phyloP scores from a whole-genome alignment of 176 grass and related monocot genomes.

The Eremochloa ophiuroides region DNA sequence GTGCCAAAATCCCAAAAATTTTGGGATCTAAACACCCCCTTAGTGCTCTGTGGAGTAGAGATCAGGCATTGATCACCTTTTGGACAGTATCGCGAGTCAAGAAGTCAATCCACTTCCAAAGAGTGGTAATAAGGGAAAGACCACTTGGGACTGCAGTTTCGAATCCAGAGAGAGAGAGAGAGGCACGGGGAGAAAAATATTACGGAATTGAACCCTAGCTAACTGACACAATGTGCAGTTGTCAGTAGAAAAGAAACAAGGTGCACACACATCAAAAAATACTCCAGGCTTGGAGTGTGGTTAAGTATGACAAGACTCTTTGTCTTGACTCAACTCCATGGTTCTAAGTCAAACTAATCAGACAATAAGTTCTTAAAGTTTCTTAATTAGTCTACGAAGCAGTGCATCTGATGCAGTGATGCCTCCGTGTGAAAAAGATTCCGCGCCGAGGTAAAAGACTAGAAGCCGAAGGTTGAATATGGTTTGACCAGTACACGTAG shows the following conservation, averaged over 20 bases:
- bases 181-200: background rate
- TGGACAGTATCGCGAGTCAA: conserved; percentile 34
- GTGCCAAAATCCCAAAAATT: too few species aligned
- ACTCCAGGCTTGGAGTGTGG: conserved; percentile 22
- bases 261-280: conserved; percentile 44
- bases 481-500: conserved; percentile 23
- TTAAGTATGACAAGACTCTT: conserved; percentile 42
- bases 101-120: conserved; percentile 41
- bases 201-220: conserved; percentile 1
- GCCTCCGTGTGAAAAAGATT: conserved; percentile 15
- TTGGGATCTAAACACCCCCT: too few species aligned
- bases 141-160: conserved; percentile 11
- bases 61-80: conserved; percentile 21
- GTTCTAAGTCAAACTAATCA: conserved; percentile 45
- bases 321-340: conserved; percentile 32
- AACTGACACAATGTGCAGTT: conserved; percentile 32
- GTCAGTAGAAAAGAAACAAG: conserved; percentile 68
- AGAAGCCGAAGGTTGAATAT: conserved; percentile 20
- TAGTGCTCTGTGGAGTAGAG: conserved; percentile 24
- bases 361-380: conserved; percentile 15
- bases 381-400: conserved; percentile 17
- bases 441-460: conserved; percentile 15
- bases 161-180: background rate
- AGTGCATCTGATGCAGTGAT: background rate
- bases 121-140: conserved; percentile 18